Evolutionary conservation across 345 rosid species (phyloP).

Genomic region (Arabidopsis thaliana): DNA sequence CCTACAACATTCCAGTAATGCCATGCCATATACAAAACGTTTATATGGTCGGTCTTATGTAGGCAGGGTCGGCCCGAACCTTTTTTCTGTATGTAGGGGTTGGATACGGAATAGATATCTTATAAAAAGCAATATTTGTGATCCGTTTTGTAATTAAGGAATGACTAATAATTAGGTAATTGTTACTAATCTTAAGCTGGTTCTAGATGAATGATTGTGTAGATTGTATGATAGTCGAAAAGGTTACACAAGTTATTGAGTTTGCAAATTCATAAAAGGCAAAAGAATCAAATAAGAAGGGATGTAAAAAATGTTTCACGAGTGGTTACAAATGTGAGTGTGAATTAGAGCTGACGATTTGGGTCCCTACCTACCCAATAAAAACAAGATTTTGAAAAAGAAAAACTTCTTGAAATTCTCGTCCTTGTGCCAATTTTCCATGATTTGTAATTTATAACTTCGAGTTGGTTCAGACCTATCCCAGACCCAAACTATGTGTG

Average conservation of each 20-base stretch:
- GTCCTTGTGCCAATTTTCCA: neutral
- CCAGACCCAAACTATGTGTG: neutral
- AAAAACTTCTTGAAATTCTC: neutral
- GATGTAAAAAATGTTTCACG: neutral
- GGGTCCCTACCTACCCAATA: neutral
- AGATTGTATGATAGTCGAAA: neutral
- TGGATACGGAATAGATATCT: neutral
- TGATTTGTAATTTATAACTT: neutral
- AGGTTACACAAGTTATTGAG: neutral
- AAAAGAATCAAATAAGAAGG: neutral
- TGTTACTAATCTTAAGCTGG: too few species aligned
- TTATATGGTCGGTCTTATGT: neutral
- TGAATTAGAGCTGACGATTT: neutral
- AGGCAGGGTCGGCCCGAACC: too few species aligned
- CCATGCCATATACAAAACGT: constrained; percentile 1
- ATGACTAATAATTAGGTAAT: too few species aligned
- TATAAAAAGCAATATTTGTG: too few species aligned
- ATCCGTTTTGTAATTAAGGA: too few species aligned
- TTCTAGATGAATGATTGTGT: too few species aligned
- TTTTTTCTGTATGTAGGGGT: too few species aligned
- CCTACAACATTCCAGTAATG: neutral
- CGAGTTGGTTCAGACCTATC: constrained; percentile 4
- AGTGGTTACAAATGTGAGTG: constrained; percentile 11
- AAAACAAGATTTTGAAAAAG: neutral
- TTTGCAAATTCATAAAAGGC: too few species aligned